Conservation (phyloP, 345 rosid genomes). For the Eucalyptus coolabah region DNA sequence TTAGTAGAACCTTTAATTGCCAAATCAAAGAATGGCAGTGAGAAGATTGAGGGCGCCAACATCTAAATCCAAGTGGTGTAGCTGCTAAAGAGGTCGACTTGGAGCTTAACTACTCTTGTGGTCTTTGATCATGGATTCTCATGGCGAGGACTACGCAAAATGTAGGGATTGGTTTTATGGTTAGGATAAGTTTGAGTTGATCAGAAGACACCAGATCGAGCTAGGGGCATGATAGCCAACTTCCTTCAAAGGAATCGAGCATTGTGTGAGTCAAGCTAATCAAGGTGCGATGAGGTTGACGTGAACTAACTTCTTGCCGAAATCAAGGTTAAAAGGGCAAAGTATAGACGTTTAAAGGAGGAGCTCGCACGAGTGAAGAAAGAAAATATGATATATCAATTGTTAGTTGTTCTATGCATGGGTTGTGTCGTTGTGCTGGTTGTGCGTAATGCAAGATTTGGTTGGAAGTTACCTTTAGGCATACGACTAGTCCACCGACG, state of each 20-base stretch:
- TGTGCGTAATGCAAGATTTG: neutral
- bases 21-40: neutral
- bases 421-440: neutral
- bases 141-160: rapidly evolving
- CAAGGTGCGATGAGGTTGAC: rapidly evolving
- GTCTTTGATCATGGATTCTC: neutral
- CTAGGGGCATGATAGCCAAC: neutral
- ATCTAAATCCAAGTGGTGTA: neutral
- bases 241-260: neutral
- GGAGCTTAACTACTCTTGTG: neutral
- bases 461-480: neutral
- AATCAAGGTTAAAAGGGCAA: neutral
- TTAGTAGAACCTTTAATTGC: neutral
- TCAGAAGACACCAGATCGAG: neutral
- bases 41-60: neutral
- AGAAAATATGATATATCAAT: neutral
- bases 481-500: rapidly evolving
- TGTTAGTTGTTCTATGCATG: neutral
- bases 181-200: neutral
- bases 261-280: neutral
- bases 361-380: neutral
- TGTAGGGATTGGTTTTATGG: neutral
- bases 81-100: neutral
- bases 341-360: neutral
- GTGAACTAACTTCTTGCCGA: neutral